Evolutionary conservation across 2,329 filamentous ascomycete genomes (phyloP), one percentile per base, ranked within the genome.

Genomic region (Emericellopsis atlantica): DNA sequence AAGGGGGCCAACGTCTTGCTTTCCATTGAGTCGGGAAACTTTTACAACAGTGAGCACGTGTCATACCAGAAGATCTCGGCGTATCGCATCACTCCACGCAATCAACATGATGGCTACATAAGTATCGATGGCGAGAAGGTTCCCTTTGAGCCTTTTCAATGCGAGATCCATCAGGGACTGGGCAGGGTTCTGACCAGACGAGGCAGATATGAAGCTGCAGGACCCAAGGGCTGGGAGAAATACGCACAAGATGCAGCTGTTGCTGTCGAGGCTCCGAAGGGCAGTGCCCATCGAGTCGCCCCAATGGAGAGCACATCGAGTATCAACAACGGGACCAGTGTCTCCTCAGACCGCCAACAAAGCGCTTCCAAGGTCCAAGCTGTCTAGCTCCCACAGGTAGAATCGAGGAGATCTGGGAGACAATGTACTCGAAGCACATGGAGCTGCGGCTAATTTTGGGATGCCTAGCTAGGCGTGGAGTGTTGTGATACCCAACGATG

Each of bases 91-190:
- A 80, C 81, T 4, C 92, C 92, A 0, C 78, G 76, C 40, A 64
- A 81, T 46, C 72, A 80, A 51, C 66, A 74, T 32, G 72, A 80
- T 46, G 90, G 90, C 2, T 92, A 84, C 57, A 93, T 98, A 56
- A 93, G 87, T 57, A 87, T 98, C 48, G 92, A 96, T 54, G 92
- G 92, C 32, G 92, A 98, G 62, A 73, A 75, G 41, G 70, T 94
- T 3, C 84, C 87, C 0, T 96, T 94, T 56, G 81, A 81, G 51
- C 83, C 86, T 0, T 93, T 95, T 56, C 92, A 98, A 65, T 86
- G 81, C 3, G 92, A 98, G 62, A 72, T 95, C 6, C 87, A 95
- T 57, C 74, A 68, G 40, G 84, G 82, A 0, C 66, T 98, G 21
- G 92, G 86, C 1, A 86, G 84, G 4, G 84, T 90, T n/a, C 66